Percentiles rank a stretch among this genome's conserved stretches.
Conservation (phyloP, 2,329 filamentous ascomycete genomes). For the Sphaerulina vaccinii region DNA sequence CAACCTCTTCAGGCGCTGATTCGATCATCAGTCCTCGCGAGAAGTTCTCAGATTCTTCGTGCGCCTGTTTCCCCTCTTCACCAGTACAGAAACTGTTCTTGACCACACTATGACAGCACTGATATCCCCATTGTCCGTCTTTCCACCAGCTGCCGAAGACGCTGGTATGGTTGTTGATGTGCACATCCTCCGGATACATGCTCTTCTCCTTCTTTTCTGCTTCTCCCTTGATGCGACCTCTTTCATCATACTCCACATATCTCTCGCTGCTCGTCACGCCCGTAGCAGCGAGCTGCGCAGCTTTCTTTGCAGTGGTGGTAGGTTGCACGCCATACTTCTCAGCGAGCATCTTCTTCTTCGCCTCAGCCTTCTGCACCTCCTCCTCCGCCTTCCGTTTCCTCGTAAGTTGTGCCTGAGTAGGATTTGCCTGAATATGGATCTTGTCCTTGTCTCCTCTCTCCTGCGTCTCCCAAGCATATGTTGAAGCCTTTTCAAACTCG, state of each 20-base stretch:
- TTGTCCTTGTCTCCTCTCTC: constrained; percentile 76
- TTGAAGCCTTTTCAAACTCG: constrained; percentile 86
- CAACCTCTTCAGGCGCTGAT: constrained; percentile 34
- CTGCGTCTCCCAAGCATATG: constrained; percentile 93
- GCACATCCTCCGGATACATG: constrained; percentile 86
- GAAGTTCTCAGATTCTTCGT: constrained; percentile 70
- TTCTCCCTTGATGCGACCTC: constrained; percentile 83
- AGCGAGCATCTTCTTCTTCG: constrained; percentile 67
- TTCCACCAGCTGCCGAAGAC: constrained; percentile 99
- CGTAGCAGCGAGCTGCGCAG: constrained; percentile 54
- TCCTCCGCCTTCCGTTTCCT: constrained; percentile 79
- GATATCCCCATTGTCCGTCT: constrained; percentile 92
- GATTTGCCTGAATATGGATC: constrained; percentile 91
- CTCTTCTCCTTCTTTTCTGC: constrained; percentile 74
- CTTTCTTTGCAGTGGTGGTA: constrained; percentile 58
- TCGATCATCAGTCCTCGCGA: constrained; percentile 49
- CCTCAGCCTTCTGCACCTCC: constrained; percentile 64
- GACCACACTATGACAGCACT: constrained; percentile 87
- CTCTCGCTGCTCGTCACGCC: constrained; percentile 76
- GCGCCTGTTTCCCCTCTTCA: constrained; percentile 78
- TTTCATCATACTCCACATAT: constrained; percentile 93
- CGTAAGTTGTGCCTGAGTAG: constrained; percentile 83
- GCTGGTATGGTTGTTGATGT: constrained; percentile 85
- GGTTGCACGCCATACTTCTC: constrained; percentile 80
- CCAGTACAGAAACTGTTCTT: constrained; percentile 99